Evolutionary conservation across 164 flowering plant genomes (phyloP).

Genomic region (Berberis thunbergii): DNA sequence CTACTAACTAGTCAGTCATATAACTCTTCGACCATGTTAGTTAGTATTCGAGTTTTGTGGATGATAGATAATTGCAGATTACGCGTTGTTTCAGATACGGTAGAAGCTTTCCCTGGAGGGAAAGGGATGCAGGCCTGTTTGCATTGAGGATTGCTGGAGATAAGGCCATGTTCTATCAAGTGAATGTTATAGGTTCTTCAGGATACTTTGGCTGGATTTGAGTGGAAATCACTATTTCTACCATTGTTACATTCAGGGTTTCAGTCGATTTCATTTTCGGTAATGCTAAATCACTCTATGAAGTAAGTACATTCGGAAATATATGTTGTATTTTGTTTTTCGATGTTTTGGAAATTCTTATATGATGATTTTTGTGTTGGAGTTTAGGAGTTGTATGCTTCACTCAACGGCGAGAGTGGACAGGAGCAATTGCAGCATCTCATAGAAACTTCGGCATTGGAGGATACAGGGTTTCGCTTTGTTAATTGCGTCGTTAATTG

Average conservation of each 20-base stretch:
- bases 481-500: slow-evolving; percentile 47
- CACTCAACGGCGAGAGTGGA: slow-evolving; percentile 43
- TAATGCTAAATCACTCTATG: slow-evolving; percentile 57
- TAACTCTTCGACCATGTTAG: background rate
- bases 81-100: slow-evolving; percentile 44
- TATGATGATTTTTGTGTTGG: background rate
- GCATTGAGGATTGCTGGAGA: slow-evolving; percentile 69
- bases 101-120: slow-evolving; percentile 39
- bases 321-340: background rate
- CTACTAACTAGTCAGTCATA: background rate
- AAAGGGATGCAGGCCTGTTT: slow-evolving; percentile 75
- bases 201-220: slow-evolving; percentile 78
- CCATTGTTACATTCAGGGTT: slow-evolving; percentile 60
- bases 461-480: slow-evolving; percentile 79
- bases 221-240: slow-evolving; percentile 67
- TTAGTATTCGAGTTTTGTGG: background rate
- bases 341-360: background rate
- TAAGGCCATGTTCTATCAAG: slow-evolving; percentile 58
- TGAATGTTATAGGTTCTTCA: slow-evolving; percentile 64
- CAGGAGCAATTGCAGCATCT: slow-evolving; percentile 92
- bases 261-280: slow-evolving; percentile 84
- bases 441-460: slow-evolving; percentile 45
- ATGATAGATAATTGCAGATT: background rate
- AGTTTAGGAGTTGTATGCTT: slow-evolving; percentile 52
- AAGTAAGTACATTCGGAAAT: slow-evolving; percentile 27